Base-by-base conservation (phyloP, 179 eudicot species). In the Camellia oleifera region DNA sequence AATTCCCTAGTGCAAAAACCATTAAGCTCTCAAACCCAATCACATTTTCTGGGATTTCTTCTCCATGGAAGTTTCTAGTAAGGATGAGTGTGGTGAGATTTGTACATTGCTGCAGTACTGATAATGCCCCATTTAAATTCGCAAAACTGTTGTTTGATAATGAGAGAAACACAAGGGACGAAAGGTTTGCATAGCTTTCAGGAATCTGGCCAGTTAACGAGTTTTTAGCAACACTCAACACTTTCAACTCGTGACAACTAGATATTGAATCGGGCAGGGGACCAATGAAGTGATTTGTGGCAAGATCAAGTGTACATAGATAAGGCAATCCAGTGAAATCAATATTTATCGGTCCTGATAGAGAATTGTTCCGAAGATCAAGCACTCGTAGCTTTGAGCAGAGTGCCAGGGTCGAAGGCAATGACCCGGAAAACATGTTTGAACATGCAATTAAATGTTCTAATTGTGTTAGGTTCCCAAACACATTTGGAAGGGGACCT, bases 321-420 rank as follows among this genome's bases (percentile, higher is more conserved):
- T 82, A 77, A 54, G 87, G 52, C 74, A 95, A 78, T 75, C 82
- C 58, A 57, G 89, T 79, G 81, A 93, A 95, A 87, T 93, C 87
- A 65, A 93, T 78, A 82, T 81, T 80, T 65, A 95, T 80, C 3
- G 53, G 75, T 50, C 98, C 98, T 3, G 84, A 71, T 62, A 95
- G 87, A 23, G 99, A 89, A 84, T 93, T 95, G 87, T 95, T 95
- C 44, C 95, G 81, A 67, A 95, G 91, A 90, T 93, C 97, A 74
- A 95, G 95, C n/a, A 87, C 82, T 70, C 72, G 73, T 23, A 95
- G 88, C 73, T 71, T 87, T 46, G 89, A 84, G 83, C 98, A 89
- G 14, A 81, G 71, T 44, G 91, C 81, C 26, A 95, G 72, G 69
- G 86, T 88, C 67, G 86, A 80, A 79, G 99, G 99, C 85, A 95